Evolutionary conservation across 2,329 filamentous ascomycete species (phyloP), one percentile per base, ranked within the genome.

Genomic region (Laburnicola sp.): DNA sequence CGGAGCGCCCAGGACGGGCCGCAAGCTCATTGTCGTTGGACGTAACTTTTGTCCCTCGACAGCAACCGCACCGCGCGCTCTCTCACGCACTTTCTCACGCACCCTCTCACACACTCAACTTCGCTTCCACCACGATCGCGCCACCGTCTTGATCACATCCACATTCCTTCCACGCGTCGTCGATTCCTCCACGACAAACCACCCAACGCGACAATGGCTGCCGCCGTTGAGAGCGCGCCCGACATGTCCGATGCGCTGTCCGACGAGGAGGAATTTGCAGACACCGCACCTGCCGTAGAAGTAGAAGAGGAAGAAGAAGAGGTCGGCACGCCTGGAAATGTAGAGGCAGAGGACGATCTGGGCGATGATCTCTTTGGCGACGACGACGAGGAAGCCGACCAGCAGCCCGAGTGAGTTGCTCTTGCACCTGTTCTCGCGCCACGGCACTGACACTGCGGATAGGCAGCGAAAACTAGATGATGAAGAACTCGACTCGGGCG

Each of bases 401-500:
- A 65, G 21, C 56, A 64, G 53, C 64, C 63, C 52, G 60, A 50
- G 68, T 71, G 55, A 58, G 66, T 61, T 34, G 35, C 45, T 36
- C 11, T 11, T 1, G 82, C 23, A 40, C 46, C 44, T 23, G 22
- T 5, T 37, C 3, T n/a, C 44, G 16, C n/a, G 22, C 4, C 25
- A 25, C 25, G 36, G 10, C 50, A 35, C 59, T 66, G 49, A 66
- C 48, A 21, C 50, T 62, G 21, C 25, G 54, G 74, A 73, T 62
- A 64, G 57, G 37, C 64, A 72, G 50, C 78, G 80, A 52, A 77
- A 75, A 55, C 74, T 86, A 9, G 82, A 86, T 51, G 83, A 88
- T 59, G 82, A 84, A 51, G 84, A 86, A 64, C 72, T 84, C 58
- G 81, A 83, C 59, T 81, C 85, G 44, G 81, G 85, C 51, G 80